Evolutionary conservation across 345 rosid genomes (phyloP).

Genomic region (Ricinus communis): DNA sequence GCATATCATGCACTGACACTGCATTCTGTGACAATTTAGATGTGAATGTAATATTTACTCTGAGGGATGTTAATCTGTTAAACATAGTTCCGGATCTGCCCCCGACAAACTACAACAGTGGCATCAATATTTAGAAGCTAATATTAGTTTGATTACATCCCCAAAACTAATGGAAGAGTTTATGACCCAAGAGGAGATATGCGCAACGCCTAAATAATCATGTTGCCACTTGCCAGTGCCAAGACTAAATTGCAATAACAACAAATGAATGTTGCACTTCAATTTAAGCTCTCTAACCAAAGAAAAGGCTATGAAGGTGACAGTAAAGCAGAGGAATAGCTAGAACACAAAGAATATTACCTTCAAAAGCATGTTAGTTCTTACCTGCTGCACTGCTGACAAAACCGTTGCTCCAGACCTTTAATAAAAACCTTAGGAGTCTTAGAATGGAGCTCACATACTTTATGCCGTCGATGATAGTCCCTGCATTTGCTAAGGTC

Average conservation of each 20-base stretch:
- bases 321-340: not conserved
- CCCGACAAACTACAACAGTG: no score
- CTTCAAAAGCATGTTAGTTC: slow-evolving; percentile 2
- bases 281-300: not conserved
- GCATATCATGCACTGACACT: not conserved
- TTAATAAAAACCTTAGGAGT: slow-evolving; percentile 53
- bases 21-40: not conserved
- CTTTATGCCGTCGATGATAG: slow-evolving; percentile 76
- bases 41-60: not conserved
- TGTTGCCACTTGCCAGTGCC: not conserved
- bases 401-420: slow-evolving; percentile 65
- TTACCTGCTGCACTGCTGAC: slow-evolving; percentile 91
- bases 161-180: no score
- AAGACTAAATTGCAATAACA: not conserved
- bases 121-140: no score
- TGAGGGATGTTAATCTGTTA: no score
- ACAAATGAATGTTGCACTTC: not conserved
- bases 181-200: no score
- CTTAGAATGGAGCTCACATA: slow-evolving; percentile 71
- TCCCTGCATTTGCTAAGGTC: slow-evolving; percentile 71
- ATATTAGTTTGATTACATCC: no score
- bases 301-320: no score
- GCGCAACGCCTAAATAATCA: not conserved
- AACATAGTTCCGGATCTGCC: no score
- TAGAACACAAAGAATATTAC: not conserved